phyloP scores from a whole-genome alignment of 2,329 filamentous ascomycete species.

The Penicillium sp. region DNA sequence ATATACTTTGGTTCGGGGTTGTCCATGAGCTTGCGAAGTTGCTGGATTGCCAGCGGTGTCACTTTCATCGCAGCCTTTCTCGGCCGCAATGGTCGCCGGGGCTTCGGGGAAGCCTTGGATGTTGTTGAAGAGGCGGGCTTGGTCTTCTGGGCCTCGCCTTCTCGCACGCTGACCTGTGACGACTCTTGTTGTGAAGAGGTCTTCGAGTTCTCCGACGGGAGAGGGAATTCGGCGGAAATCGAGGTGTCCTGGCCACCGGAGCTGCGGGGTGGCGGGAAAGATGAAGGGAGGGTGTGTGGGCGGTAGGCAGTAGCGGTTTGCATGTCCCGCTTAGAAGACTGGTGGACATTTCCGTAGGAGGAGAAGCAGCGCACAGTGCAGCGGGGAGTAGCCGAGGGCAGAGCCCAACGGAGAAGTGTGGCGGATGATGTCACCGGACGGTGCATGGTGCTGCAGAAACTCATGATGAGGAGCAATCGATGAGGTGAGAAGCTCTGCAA shows the following conservation, averaged over 20 bases:
- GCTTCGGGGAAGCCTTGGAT: slow-evolving; percentile 49
- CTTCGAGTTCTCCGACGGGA: slow-evolving; percentile 49
- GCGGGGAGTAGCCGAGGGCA: slow-evolving; percentile 40
- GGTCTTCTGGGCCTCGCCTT: slow-evolving; percentile 66
- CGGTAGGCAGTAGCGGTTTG: slow-evolving; percentile 66
- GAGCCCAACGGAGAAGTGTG: slow-evolving; percentile 39
- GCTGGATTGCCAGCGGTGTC: slow-evolving; percentile 73
- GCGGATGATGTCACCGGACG: slow-evolving; percentile 49
- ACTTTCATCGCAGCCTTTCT: slow-evolving; percentile 91
- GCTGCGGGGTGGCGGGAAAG: slow-evolving; percentile 59
- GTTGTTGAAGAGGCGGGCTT: slow-evolving; percentile 47
- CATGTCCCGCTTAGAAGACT: slow-evolving; percentile 59
- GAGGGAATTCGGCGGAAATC: slow-evolving; percentile 54
- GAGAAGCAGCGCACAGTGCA: slow-evolving; percentile 49
- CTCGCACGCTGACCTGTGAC: slow-evolving; percentile 51
- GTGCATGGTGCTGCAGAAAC: slow-evolving; percentile 37
- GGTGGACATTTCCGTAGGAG: slow-evolving; percentile 41
- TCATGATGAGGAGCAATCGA: slow-evolving; percentile 33
- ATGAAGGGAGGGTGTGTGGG: slow-evolving; percentile 57
- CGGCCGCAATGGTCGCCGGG: slow-evolving; percentile 68
- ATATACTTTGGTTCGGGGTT: slow-evolving; percentile 90
- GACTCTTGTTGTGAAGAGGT: slow-evolving; percentile 34
- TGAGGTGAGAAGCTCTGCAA: slow-evolving; percentile 3
- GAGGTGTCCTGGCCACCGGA: slow-evolving; percentile 60
- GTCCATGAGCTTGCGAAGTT: slow-evolving; percentile 72